phyloP scores from a whole-genome alignment of 2,329 filamentous ascomycete species.

The Torrubiellomyces zombiae region DNA sequence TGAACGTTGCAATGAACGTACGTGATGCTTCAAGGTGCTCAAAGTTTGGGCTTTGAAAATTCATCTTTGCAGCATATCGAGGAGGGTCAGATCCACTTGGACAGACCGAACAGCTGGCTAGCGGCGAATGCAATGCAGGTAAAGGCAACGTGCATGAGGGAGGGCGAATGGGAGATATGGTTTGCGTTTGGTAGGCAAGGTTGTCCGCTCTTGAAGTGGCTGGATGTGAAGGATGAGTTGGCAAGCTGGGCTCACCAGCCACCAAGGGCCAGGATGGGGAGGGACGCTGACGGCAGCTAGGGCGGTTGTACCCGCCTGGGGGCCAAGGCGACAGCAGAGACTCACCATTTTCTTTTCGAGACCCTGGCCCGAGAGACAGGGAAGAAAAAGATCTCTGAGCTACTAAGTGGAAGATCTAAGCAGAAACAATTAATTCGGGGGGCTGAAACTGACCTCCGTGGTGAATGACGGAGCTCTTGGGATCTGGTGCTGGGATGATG shows the following conservation, averaged over 20 bases:
- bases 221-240: constrained; percentile 7
- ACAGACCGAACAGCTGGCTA: constrained; percentile 17
- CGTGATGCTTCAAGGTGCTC: constrained; percentile 20
- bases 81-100: constrained; percentile 15
- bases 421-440: too few relatives aligned
- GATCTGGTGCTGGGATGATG: too few relatives aligned
- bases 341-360: too few relatives aligned
- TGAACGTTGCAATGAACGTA: constrained; percentile 11
- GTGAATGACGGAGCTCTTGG: too few relatives aligned
- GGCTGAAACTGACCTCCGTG: too few relatives aligned
- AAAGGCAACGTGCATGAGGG: constrained; percentile 14
- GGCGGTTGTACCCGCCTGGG: constrained; percentile 1
- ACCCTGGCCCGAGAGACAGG: too few relatives aligned
- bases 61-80: constrained; percentile 16
- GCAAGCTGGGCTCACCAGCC: constrained; percentile 3
- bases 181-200: constrained; percentile 12
- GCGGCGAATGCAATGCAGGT: constrained; percentile 14
- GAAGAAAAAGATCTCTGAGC: background rate
- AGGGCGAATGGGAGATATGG: constrained; percentile 14
- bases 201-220: constrained; percentile 10
- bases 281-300: constrained; percentile 1
- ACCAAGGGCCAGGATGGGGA: constrained; percentile 3
- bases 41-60: constrained; percentile 18
- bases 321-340: background rate
- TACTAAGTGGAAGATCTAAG: too few relatives aligned